Evolutionary conservation across 768 basidiomycete species (phyloP), one percentile per base, ranked within the genome.

Genomic region (Termitomyces sp.): DNA sequence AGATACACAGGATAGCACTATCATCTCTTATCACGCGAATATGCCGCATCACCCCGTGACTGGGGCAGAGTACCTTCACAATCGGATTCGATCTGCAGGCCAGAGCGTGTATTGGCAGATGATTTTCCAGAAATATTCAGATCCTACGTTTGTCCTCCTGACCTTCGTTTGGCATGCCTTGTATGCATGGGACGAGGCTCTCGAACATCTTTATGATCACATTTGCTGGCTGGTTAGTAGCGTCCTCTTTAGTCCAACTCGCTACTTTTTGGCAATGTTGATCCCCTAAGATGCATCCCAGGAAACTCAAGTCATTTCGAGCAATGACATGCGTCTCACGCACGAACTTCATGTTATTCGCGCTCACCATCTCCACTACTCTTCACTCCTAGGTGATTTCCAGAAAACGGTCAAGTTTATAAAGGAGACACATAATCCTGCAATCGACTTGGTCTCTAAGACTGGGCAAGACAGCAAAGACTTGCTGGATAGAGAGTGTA

Each of bases 301-400:
- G 78, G 81, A 83, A 71, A 66, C 74, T 22, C 59, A 61, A 13
- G 75, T 76, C n/a, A 73, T 80, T 22, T 44, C 50, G n/a, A 74
- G 68, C 16, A 68, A 69, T 27, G 67, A 74, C 20, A 73, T 77
- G 59, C 60, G 58, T 15, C 66, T 81, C 42, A 82, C 81, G 3
- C 74, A 70, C 18, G 72, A 79, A 46, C 67, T 82, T 32, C 78
- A 82, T 56, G 67, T 77, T 53, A 67, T 82, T 52, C 79, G 78
- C 41, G 81, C 81, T 1, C 78, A 80, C 60, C 71, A 79, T 7
- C 67, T 82, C 12, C 76, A 81, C 57, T 78, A 81, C 57, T 71
- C 70, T 2, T 71, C 72, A 6, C 71, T 82, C 31, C 69, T 82
- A 9, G 69, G 74, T 3, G 74, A 80, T 54, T 79, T 82, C 54